These are phyloP conservation scores for Aspergillus proliferans DNA, from an alignment of 2,329 filamentous ascomycete species.

Conservation along the genomic window DNA sequence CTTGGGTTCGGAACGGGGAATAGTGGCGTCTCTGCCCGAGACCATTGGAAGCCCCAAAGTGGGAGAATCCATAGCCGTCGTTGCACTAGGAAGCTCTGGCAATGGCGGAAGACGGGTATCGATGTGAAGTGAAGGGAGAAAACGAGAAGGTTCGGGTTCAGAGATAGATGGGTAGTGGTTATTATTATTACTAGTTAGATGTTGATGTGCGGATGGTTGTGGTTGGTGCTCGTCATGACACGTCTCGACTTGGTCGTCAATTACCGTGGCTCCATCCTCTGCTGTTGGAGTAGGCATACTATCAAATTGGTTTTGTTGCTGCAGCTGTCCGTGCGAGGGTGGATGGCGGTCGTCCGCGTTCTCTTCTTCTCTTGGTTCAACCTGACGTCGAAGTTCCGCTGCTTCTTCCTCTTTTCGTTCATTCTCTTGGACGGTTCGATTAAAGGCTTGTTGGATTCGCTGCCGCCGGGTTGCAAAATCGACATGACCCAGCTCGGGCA, in stretches of 20 bases:
- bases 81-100: not conserved
- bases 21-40: conserved; percentile 4
- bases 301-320: conserved; percentile 4
- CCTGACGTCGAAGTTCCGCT: conserved; percentile 43
- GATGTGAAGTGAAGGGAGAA: conserved; percentile 20
- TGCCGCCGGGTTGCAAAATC: conserved; percentile 79
- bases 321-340: conserved; percentile 17
- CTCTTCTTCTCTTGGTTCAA: conserved; percentile 37
- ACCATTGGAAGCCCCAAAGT: conserved; percentile 32
- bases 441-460: conserved; percentile 78
- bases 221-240: conserved; percentile 9
- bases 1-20: conserved; percentile 4
- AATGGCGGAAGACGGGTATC: conserved; percentile 16
- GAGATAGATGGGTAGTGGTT: not conserved
- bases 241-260: conserved; percentile 12
- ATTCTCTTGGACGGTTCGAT: conserved; percentile 70
- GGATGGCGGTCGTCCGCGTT: conserved; percentile 41
- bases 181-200: not conserved
- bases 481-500: conserved; percentile 64
- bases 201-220: conserved; percentile 1
- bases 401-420: conserved; percentile 52
- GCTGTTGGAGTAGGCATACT: conserved; percentile 4
- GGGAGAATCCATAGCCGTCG: conserved; percentile 37
- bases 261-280: conserved; percentile 19
- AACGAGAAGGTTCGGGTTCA: conserved; percentile 1